phyloP scores from a whole-genome alignment of 768 basidiomycete species.

The Boletellus ananas region DNA sequence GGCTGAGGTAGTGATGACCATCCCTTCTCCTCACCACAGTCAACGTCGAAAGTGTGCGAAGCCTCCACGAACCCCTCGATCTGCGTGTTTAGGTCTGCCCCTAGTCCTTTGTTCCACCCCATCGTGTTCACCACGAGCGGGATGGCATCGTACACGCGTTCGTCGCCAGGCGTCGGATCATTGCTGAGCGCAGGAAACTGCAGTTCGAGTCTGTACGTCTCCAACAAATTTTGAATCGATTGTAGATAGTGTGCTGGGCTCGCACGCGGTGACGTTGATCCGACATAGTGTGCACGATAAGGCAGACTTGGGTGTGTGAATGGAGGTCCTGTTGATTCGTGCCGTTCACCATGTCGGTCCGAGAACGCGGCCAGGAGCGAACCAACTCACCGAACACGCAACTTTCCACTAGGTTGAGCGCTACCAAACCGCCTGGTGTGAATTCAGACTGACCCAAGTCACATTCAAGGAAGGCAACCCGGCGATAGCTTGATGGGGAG shows the following conservation, averaged over 20 bases:
- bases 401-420: slow-evolving; percentile 65
- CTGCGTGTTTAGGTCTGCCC: slow-evolving; percentile 67
- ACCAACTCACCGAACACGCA: slow-evolving; percentile 61
- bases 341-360: background rate
- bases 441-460: slow-evolving; percentile 96
- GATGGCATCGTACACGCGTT: slow-evolving; percentile 51
- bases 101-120: slow-evolving; percentile 95
- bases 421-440: slow-evolving; percentile 80
- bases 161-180: slow-evolving; percentile 28
- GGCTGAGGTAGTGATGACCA: slow-evolving; percentile 16
- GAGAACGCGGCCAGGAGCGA: background rate
- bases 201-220: slow-evolving; percentile 67
- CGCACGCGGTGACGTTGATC: slow-evolving; percentile 70
- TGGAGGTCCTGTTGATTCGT: slow-evolving; percentile 59
- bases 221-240: slow-evolving; percentile 60
- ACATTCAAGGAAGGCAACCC: slow-evolving; percentile 90
- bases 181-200: slow-evolving; percentile 41
- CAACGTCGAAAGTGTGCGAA: slow-evolving; percentile 31
- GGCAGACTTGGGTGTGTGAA: slow-evolving; percentile 73
- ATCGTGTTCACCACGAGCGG: slow-evolving; percentile 84
- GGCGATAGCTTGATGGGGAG: slow-evolving; percentile 49
- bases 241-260: slow-evolving; percentile 75
- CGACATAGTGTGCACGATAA: slow-evolving; percentile 78
- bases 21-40: slow-evolving; percentile 18
- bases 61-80: slow-evolving; percentile 68